These are phyloP conservation scores for Saturnispora saitoi DNA, from an alignment of 805 yeast species.

Conservation along the genomic window DNA sequence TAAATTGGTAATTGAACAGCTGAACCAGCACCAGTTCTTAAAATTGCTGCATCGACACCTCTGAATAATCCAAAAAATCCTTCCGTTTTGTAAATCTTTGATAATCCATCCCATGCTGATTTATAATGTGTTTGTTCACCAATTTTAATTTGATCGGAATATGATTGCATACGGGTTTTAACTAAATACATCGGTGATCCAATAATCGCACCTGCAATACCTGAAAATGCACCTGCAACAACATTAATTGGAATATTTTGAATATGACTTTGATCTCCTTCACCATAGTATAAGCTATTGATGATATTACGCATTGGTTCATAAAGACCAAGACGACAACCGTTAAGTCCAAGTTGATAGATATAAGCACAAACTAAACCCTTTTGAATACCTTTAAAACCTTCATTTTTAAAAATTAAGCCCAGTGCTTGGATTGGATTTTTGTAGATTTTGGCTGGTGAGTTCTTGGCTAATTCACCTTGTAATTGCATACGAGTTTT, in stretches of 20 bases:
- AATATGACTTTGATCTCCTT: slow-evolving; percentile 37
- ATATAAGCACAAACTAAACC: slow-evolving; percentile 84
- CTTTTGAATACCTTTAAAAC: slow-evolving; percentile 78
- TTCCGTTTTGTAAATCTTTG: slow-evolving; percentile 51
- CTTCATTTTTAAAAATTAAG: slow-evolving; percentile 70
- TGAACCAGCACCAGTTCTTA: slow-evolving; percentile 94
- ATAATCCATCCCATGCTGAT: slow-evolving; percentile 59
- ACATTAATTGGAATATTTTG: slow-evolving; percentile 58
- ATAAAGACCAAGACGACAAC: slow-evolving; percentile 89
- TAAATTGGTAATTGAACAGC: slow-evolving; percentile 91
- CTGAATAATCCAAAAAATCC: slow-evolving; percentile 75
- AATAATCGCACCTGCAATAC: slow-evolving; percentile 78
- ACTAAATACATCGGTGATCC: slow-evolving; percentile 91
- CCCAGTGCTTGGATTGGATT: slow-evolving; percentile 81
- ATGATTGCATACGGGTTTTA: slow-evolving; percentile 96
- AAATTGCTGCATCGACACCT: slow-evolving; percentile 90
- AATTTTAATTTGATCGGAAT: slow-evolving; percentile 51
- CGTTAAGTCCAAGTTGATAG: slow-evolving; percentile 86
- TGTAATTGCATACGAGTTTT: slow-evolving; percentile 96
- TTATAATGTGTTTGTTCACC: slow-evolving; percentile 92
- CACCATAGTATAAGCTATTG: slow-evolving; percentile 49
- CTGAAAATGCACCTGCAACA: slow-evolving; percentile 72
- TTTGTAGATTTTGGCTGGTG: slow-evolving; percentile 48
- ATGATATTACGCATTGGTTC: slow-evolving; percentile 69
- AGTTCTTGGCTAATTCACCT: slow-evolving; percentile 68